These are phyloP conservation scores for Mytilinidion resinicola DNA, from an alignment of 495 filamentous ascomycete species.

Conservation along the genomic window DNA sequence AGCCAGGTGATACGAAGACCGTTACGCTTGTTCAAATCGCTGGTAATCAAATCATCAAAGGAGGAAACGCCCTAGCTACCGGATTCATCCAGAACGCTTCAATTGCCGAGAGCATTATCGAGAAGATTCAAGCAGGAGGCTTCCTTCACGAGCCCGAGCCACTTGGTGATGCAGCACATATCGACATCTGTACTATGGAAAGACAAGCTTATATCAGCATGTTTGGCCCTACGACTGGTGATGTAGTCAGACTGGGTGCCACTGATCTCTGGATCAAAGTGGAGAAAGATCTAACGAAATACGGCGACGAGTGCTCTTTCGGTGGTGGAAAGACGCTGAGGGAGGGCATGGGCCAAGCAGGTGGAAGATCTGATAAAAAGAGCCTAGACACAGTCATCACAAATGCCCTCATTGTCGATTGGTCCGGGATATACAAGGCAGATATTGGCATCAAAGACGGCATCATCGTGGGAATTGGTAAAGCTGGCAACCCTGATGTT, in stretches of 20 bases:
- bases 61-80: slow-evolving; percentile 73
- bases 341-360: slow-evolving; percentile 95
- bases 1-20: slow-evolving; percentile 89
- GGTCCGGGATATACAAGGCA: slow-evolving; percentile 90
- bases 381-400: slow-evolving; percentile 83
- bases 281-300: slow-evolving; percentile 76
- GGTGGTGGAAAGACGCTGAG: slow-evolving; percentile 91
- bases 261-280: slow-evolving; percentile 91
- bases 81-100: slow-evolving; percentile 59
- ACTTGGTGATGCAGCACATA: slow-evolving; percentile 45
- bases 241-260: slow-evolving; percentile 70
- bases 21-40: slow-evolving; percentile 91
- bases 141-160: slow-evolving; percentile 73
- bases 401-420: slow-evolving; percentile 89
- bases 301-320: slow-evolving; percentile 94
- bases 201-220: slow-evolving; percentile 72
- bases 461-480: slow-evolving; percentile 83
- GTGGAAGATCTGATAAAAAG: slow-evolving; percentile 61
- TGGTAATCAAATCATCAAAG: slow-evolving; percentile 72
- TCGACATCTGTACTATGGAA: slow-evolving; percentile 63
- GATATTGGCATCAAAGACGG: slow-evolving; percentile 94
- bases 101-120: slow-evolving; percentile 58
- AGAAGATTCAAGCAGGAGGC: slow-evolving; percentile 57
- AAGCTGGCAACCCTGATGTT: slow-evolving; percentile 92
- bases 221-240: slow-evolving; percentile 91